phyloP scores from a whole-genome alignment of 2,329 filamentous ascomycete species.

The Alternaria arbusti region DNA sequence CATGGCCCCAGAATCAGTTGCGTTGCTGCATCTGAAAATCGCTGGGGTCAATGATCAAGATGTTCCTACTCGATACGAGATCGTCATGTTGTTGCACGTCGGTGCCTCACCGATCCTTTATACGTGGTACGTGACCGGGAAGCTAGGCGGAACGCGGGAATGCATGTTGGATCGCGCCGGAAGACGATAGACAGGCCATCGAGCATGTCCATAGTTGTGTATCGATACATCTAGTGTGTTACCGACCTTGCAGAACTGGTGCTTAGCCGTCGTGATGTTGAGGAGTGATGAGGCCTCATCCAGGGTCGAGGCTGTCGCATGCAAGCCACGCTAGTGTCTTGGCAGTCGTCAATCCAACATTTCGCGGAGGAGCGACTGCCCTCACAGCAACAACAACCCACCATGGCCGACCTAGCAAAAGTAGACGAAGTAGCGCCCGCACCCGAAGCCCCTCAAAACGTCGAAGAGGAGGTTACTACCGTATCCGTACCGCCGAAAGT shows the following conservation, averaged over 20 bases:
- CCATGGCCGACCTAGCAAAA: constrained; percentile 30
- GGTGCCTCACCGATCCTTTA: not conserved
- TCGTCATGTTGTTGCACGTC: not conserved
- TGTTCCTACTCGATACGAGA: not conserved
- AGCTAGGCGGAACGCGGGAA: not conserved
- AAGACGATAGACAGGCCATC: not conserved
- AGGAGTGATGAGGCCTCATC: no score
- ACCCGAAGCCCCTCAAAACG: not conserved
- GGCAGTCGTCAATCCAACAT: constrained; percentile 22
- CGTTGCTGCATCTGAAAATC: not conserved
- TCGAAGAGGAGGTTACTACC: not conserved
- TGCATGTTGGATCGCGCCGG: not conserved
- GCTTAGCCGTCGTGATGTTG: not conserved
- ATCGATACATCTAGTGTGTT: not conserved
- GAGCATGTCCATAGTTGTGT: fast-evolving
- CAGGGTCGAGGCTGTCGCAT: not conserved
- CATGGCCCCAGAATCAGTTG: not conserved
- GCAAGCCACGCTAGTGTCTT: constrained; percentile 17
- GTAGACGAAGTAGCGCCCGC: constrained; percentile 6
- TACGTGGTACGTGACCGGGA: not conserved
- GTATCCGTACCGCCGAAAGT: not conserved
- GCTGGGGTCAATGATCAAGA: not conserved
- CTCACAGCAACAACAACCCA: constrained; percentile 9
- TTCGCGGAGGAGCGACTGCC: constrained; percentile 5
- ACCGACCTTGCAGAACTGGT: not conserved